Conservation (phyloP, 805 yeast genomes). For the Wickerhamomyces alni region DNA sequence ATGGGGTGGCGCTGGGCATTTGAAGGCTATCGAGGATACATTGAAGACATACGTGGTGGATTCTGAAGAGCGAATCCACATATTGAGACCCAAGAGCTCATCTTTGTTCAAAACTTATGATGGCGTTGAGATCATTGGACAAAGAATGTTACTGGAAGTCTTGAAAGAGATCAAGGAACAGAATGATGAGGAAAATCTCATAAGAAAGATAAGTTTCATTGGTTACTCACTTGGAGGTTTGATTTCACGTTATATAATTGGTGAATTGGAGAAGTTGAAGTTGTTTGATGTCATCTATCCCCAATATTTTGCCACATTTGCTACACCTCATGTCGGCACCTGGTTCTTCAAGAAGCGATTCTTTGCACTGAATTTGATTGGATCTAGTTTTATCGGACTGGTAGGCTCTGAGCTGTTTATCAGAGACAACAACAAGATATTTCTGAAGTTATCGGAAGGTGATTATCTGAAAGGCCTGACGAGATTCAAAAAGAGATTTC, state of each 20-base stretch:
- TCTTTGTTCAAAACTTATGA: constrained; percentile 76
- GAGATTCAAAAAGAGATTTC: constrained; percentile 48
- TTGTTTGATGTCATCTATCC: constrained; percentile 60
- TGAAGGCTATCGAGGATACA: constrained; percentile 40
- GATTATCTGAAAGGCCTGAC: constrained; percentile 49
- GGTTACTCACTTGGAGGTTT: constrained; percentile 93
- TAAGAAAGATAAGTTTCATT: constrained; percentile 60
- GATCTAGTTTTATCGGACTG: constrained; percentile 52
- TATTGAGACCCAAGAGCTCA: constrained; percentile 51
- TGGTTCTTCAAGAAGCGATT: constrained; percentile 37
- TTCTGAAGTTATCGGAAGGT: constrained; percentile 35
- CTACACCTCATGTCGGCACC: constrained; percentile 72
- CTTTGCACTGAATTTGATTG: constrained; percentile 39
- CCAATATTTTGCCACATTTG: constrained; percentile 57
- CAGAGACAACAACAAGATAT: constrained; percentile 34
- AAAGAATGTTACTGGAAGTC: constrained; percentile 64
- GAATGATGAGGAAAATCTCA: constrained; percentile 20
- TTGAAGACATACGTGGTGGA: constrained; percentile 31
- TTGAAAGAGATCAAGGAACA: constrained; percentile 34
- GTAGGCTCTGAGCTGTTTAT: constrained; percentile 76
- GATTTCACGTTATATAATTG: constrained; percentile 74
- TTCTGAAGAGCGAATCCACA: constrained; percentile 37
- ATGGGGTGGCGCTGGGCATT: constrained; percentile 63
- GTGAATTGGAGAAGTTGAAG: constrained; percentile 51
- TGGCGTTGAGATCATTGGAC: constrained; percentile 71